Conservation (phyloP, 352 stramenopile genomes). For the Blastocystis hominis region DNA sequence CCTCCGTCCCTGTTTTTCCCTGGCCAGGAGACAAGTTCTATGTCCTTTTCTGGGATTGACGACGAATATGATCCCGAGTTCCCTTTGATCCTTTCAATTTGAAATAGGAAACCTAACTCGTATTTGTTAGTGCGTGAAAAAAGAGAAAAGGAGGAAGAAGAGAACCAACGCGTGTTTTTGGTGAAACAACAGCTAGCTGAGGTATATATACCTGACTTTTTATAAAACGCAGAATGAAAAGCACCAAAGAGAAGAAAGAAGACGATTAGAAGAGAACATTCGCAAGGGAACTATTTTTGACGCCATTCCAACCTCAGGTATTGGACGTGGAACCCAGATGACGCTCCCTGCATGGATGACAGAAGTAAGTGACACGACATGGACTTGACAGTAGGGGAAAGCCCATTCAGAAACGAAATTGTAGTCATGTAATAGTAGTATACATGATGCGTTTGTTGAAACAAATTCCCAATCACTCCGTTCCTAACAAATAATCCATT, state of each 20-base stretch:
- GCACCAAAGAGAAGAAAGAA: constrained; percentile 3
- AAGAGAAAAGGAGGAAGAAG: constrained; percentile 24
- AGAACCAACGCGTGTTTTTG: not conserved
- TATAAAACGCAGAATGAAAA: constrained; percentile 3
- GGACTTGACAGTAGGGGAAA: not conserved
- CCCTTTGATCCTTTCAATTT: not conserved
- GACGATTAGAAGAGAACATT: not conserved
- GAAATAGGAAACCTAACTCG: constrained; percentile 10
- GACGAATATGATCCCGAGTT: constrained; percentile 33
- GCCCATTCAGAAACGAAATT: not conserved
- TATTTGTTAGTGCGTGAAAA: not conserved
- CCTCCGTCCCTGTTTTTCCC: not conserved
- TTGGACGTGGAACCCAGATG: not conserved
- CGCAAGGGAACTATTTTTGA: constrained; percentile 21
- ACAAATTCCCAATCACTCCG: not conserved
- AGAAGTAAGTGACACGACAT: not conserved
- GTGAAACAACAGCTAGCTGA: constrained; percentile 37
- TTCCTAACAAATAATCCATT: constrained; percentile 19
- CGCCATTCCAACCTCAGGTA: not conserved
- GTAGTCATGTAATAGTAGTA: not conserved
- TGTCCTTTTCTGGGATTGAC: not conserved
- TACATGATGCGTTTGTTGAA: not conserved
- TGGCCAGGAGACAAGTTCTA: not conserved
- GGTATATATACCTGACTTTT: not conserved
- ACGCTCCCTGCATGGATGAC: constrained; percentile 44